phyloP scores from a whole-genome alignment of 441 rosid genomes.

The Adansonia rubrostipa region DNA sequence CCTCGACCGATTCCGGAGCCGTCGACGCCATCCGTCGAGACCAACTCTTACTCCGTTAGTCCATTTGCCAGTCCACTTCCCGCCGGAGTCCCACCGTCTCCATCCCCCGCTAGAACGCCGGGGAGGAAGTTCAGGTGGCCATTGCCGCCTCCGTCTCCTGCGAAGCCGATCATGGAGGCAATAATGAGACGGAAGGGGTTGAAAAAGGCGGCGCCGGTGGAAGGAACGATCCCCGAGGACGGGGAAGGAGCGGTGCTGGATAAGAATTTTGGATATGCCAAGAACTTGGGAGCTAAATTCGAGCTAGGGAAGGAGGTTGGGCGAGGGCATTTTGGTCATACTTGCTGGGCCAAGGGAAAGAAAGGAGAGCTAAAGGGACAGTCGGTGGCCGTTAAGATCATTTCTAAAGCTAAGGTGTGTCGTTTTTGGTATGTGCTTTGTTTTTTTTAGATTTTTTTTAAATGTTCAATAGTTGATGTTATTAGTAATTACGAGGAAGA shows the following conservation, averaged over 20 bases:
- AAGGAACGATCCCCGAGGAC: slow-evolving; percentile 54
- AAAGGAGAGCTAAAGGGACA: slow-evolving; percentile 70
- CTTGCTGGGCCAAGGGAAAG: slow-evolving; percentile 69
- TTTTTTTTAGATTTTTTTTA: neutral
- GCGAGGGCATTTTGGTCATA: slow-evolving; percentile 81
- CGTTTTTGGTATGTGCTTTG: slow-evolving; percentile 1
- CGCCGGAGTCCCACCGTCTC: slow-evolving; percentile 55
- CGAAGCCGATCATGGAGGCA: slow-evolving; percentile 73
- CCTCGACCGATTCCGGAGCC: slow-evolving; percentile 36
- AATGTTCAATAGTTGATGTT: neutral
- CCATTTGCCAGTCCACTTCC: slow-evolving; percentile 75
- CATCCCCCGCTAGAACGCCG: slow-evolving; percentile 70
- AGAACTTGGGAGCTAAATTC: slow-evolving; percentile 53
- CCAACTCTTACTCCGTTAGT: slow-evolving; percentile 52
- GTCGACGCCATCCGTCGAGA: slow-evolving; percentile 36
- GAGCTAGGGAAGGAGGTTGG: slow-evolving; percentile 66
- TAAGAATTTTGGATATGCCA: slow-evolving; percentile 57
- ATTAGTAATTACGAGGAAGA: neutral
- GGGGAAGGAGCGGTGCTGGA: slow-evolving; percentile 45
- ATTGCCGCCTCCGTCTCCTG: slow-evolving; percentile 77
- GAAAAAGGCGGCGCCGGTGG: slow-evolving; percentile 39
- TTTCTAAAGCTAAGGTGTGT: slow-evolving; percentile 69
- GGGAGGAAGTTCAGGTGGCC: slow-evolving; percentile 76
- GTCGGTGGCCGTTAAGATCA: slow-evolving; percentile 69
- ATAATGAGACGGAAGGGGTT: slow-evolving; percentile 47